These are phyloP conservation scores for Quercus aquifolioides DNA, from an alignment of 306 rosid species.

Conservation along the genomic window DNA sequence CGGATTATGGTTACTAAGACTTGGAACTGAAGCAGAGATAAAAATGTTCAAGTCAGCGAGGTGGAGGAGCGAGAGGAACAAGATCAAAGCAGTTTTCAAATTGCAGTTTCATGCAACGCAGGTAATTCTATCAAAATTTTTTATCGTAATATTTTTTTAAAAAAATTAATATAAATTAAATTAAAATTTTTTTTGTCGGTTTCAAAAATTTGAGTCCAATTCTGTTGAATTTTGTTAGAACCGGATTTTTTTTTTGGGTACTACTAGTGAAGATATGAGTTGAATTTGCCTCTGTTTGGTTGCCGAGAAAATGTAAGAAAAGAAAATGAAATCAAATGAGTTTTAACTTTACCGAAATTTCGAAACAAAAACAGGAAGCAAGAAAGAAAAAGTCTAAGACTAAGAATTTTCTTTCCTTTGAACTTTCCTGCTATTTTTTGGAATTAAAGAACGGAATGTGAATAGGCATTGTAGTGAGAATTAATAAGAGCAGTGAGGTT, in stretches of 20 bases:
- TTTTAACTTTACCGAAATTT: background rate
- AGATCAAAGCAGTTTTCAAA: slow-evolving; percentile 68
- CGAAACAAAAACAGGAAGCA: background rate
- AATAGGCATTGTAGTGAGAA: background rate
- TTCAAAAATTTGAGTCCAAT: background rate
- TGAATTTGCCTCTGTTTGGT: slow-evolving; percentile 27
- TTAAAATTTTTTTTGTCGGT: background rate
- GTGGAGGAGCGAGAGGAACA: slow-evolving; percentile 90
- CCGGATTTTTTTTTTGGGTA: background rate
- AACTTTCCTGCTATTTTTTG: background rate
- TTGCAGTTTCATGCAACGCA: slow-evolving; percentile 77
- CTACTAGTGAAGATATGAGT: background rate
- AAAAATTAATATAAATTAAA: background rate
- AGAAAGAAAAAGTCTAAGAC: too few species aligned
- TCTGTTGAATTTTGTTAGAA: slow-evolving; percentile 15
- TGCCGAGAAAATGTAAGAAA: slow-evolving; percentile 24
- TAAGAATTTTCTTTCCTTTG: background rate
- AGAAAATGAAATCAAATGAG: background rate
- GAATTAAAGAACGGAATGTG: background rate
- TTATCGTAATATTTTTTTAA: background rate
- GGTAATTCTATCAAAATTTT: slow-evolving; percentile 31
- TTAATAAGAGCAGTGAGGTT: background rate
- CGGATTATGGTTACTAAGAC: slow-evolving; percentile 12
- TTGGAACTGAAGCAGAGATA: slow-evolving; percentile 2
- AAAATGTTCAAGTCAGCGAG: slow-evolving; percentile 81